Percentiles rank a stretch among this genome's conserved stretches.
Conservation (phyloP, 495 filamentous ascomycete species). For the Penicillium lividum region DNA sequence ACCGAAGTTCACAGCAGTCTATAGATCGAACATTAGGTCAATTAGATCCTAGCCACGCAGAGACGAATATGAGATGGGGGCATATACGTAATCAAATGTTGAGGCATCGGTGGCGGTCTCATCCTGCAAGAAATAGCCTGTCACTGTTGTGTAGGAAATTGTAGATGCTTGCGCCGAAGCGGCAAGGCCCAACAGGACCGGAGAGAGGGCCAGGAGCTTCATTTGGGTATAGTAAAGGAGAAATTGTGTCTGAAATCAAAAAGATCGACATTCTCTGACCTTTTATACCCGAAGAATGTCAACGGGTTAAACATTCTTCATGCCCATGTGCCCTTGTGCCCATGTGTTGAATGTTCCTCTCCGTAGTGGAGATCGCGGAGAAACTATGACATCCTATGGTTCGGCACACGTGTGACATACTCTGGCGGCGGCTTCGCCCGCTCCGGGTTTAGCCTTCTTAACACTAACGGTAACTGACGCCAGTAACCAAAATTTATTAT, state of each 20-base stretch:
- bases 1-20: constrained; percentile 67
- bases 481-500: neutral
- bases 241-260: neutral
- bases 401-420: constrained; percentile 13
- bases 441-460: neutral
- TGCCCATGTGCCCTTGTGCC: neutral
- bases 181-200: constrained; percentile 26
- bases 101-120: constrained; percentile 59
- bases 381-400: constrained; percentile 16
- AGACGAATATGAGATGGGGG: neutral
- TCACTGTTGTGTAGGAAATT: constrained; percentile 63
- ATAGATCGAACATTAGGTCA: constrained; percentile 7
- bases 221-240: constrained; percentile 17
- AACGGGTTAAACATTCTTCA: neutral
- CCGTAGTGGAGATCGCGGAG: constrained; percentile 1
- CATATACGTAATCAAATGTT: constrained; percentile 66
- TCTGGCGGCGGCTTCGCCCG: neutral
- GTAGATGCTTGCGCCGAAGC: constrained; percentile 24
- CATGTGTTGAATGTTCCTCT: neutral
- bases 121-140: constrained; percentile 73
- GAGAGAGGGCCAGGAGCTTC: constrained; percentile 30
- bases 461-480: neutral
- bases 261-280: constrained; percentile 16
- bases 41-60: neutral
- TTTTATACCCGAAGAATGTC: constrained; percentile 15